Base-by-base conservation (phyloP, 495 filamentous ascomycete species). In the Penicillium dipodomyicola region DNA sequence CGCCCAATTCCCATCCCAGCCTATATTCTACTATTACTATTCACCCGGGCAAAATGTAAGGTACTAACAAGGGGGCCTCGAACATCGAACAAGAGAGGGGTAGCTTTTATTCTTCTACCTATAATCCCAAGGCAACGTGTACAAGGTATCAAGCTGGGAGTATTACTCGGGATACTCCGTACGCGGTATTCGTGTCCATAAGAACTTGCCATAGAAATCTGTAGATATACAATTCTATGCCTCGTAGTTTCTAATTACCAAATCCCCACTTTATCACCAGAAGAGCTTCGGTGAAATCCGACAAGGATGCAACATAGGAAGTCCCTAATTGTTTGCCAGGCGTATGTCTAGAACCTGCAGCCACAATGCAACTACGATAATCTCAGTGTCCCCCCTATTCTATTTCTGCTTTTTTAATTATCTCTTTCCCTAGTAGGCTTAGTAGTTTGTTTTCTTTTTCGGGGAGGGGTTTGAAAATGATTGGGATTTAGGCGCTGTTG, bases 281-380 rank as follows among this genome's bases (percentile, higher is more conserved):
- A 27, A 29, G 15, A 29, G 20, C 35, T n/a, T 35, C 54, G 54
- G 54, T 49, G 45, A 56, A 23, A 22, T 35, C 33, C 25, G 29
- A 44, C 23, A 32, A n/a, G 7, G 2, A 17, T 37, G 17, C 25
- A 35, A 17, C 20, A 23, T 17, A 20, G 17, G 23, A 27, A 35
- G 14, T 20, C n/a, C 23, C 32, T 10, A 56, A 56, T 41, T 56
- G 17, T 56, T 56, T 42, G 54, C 35, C 19, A 14, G 54, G 54
- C 54, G 44, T 37, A 37, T 49, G 45, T 25, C 54, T 56, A 56
- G 54, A 56, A 41, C 54, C 37, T 56, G 41, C 52, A 54, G 44
- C 54, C 54, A 49, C 12, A 33, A 49, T 48, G 54, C 35, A 48
- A 56, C 53, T 56, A 49, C 14, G n/a, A 27, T 41, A 48, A 23